Evolutionary conservation across 1,284 basidiomycete species (phyloP).

Genomic region (Xerocomus minutiporus): DNA sequence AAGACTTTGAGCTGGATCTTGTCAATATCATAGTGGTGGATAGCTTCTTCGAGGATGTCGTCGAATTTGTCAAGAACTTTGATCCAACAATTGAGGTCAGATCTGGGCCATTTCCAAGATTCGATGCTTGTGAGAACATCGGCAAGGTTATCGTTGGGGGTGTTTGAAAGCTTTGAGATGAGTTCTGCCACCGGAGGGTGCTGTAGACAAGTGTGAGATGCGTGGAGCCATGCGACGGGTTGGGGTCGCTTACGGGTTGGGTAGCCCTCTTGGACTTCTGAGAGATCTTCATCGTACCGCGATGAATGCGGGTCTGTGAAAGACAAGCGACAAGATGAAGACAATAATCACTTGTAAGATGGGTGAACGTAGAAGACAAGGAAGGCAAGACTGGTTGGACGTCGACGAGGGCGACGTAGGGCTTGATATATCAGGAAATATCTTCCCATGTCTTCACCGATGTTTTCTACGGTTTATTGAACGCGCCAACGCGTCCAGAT

Average conservation of each 20-base stretch:
- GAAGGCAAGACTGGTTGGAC: slow-evolving; percentile 5
- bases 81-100: slow-evolving; percentile 96
- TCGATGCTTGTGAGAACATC: slow-evolving; percentile 63
- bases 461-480: slow-evolving; percentile 14
- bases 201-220: slow-evolving; percentile 39
- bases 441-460: slow-evolving; percentile 13
- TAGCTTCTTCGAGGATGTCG: slow-evolving; percentile 75
- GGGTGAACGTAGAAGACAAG: slow-evolving; percentile 18
- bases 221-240: slow-evolving; percentile 25
- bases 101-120: slow-evolving; percentile 92
- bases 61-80: slow-evolving; percentile 96
- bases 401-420: slow-evolving; percentile 26
- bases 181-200: slow-evolving; percentile 74
- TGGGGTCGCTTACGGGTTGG: slow-evolving; percentile 49
- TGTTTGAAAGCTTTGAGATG: slow-evolving; percentile 62
- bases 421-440: slow-evolving; percentile 34
- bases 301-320: slow-evolving; percentile 42
- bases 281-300: slow-evolving; percentile 71
- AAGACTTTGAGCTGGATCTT: slow-evolving; percentile 81
- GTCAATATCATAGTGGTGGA: slow-evolving; percentile 80
- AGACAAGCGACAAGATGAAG: slow-evolving; percentile 15
- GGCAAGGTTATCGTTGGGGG: slow-evolving; percentile 62
- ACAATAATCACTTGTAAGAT: slow-evolving; percentile 7
- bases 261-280: slow-evolving; percentile 74
- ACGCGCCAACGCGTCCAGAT: background rate